Evolutionary conservation across 2,329 filamentous ascomycete genomes (phyloP).

Genomic region (Ceratocystis destructans): DNA sequence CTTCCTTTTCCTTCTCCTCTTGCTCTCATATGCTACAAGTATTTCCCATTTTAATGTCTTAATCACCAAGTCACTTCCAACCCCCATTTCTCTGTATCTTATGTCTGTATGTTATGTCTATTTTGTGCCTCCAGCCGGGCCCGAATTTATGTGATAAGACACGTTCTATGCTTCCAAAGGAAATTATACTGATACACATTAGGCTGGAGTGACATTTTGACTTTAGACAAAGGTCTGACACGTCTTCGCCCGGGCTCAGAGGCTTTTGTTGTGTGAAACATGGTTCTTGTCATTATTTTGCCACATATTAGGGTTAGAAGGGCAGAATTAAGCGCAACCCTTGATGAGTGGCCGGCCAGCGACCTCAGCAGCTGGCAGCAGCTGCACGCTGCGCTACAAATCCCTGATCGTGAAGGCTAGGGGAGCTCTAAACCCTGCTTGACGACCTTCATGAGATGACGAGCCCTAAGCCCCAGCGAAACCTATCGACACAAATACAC

Average conservation of each 20-base stretch:
- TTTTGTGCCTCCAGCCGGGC: not conserved
- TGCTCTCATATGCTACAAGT: not conserved
- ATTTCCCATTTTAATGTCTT: not conserved
- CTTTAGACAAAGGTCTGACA: not conserved
- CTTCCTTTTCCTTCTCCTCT: not conserved
- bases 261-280: not conserved
- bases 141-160: not conserved
- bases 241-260: not conserved
- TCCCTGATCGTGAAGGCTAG: not conserved
- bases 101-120: not conserved
- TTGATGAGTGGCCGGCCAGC: not conserved
- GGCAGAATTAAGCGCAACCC: not conserved
- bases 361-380: not conserved
- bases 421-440: slow-evolving; percentile 6
- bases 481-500: slow-evolving; percentile 31
- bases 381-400: not conserved
- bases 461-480: not conserved
- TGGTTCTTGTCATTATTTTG: not conserved
- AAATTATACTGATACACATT: not conserved
- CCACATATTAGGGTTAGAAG: not conserved
- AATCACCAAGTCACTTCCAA: not conserved
- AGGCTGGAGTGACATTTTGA: not conserved
- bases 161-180: not conserved
- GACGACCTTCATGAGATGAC: not conserved
- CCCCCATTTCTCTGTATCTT: not conserved